These are phyloP conservation scores for Lodderomyces parapsilosis DNA, from an alignment of 1,139 yeast genomes.

Conservation along the genomic window DNA sequence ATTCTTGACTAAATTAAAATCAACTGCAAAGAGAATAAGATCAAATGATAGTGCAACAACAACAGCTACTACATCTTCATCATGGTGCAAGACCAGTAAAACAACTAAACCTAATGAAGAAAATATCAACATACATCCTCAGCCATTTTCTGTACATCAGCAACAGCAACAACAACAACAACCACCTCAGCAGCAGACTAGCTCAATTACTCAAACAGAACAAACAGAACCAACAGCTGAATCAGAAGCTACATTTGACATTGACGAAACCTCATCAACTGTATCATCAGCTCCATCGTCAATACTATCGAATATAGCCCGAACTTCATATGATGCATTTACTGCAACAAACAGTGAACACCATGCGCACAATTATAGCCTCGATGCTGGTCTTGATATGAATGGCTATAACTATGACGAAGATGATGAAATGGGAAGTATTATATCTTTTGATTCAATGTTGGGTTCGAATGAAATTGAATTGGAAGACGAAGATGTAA, in stretches of 20 bases:
- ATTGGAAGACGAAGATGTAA: neutral
- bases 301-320: neutral
- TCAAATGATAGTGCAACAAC: neutral
- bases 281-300: neutral
- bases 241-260: neutral
- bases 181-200: neutral
- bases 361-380: neutral
- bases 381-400: neutral
- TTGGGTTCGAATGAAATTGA: neutral
- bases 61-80: neutral
- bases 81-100: neutral
- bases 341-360: neutral
- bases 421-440: neutral
- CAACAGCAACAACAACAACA: neutral
- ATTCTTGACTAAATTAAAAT: neutral
- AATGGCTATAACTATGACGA: neutral
- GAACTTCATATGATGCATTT: neutral
- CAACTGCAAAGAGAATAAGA: neutral
- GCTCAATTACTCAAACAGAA: too few species aligned
- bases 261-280: neutral
- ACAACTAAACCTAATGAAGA: neutral
- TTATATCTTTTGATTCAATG: neutral
- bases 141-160: neutral
- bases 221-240: neutral
- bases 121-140: neutral